Percentiles rank a stretch among this genome's conserved stretches.
Conservation (phyloP, 768 basidiomycete species). For the Mycena capillaripes region DNA sequence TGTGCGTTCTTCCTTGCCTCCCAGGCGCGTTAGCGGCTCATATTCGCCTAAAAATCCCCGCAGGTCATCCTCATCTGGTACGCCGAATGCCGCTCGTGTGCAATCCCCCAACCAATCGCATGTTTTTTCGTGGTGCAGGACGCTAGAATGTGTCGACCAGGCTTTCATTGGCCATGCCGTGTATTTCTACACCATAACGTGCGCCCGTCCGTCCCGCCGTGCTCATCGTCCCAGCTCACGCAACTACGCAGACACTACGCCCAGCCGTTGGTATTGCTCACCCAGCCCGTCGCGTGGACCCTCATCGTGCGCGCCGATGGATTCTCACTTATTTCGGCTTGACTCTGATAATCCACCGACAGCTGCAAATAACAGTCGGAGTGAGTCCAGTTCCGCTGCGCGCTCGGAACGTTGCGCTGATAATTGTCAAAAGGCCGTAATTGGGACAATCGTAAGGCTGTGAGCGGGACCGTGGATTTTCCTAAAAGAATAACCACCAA, state of each 20-base stretch:
- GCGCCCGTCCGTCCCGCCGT: conserved; percentile 39
- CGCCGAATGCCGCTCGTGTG: neutral
- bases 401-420: conserved; percentile 4
- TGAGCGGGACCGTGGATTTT: conserved; percentile 44
- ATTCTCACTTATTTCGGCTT: neutral
- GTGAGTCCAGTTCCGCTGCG: conserved; percentile 42
- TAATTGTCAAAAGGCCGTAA: conserved; percentile 52
- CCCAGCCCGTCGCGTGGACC: conserved; percentile 53
- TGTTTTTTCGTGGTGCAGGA: conserved; percentile 53
- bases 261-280: conserved; percentile 44
- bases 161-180: conserved; percentile 64
- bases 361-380: conserved; percentile 50
- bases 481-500: no score
- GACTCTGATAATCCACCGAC: neutral
- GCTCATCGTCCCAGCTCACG: neutral
- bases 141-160: conserved; percentile 63
- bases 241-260: conserved; percentile 51
- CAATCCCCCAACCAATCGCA: no score
- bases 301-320: conserved; percentile 50
- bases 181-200: conserved; percentile 71
- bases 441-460: conserved; percentile 70
- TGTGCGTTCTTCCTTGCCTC: conserved; percentile 29
- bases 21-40: no score
- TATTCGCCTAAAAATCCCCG: neutral
- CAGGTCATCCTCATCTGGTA: conserved; percentile 51